Evolutionary conservation across 345 rosid species (phyloP), one percentile per base, ranked within the genome.

Genomic region (Streptanthus diversifolius): DNA sequence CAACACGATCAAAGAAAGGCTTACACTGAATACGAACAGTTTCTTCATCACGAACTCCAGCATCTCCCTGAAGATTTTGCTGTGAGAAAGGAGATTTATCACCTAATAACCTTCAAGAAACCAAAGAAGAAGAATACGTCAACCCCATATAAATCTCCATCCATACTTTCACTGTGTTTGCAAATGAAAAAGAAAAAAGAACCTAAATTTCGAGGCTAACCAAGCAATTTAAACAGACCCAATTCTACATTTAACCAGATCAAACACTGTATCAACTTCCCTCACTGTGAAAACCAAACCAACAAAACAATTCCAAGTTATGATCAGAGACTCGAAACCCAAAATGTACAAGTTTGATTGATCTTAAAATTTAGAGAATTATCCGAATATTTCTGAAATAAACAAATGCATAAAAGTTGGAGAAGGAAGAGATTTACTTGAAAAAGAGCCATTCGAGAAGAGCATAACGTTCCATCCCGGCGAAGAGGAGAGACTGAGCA

Each of bases 391-490:
- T 12, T 7, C 8, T 56, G n/a, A 59, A 35, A 22, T 47, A 59
- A 71, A 12, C 12, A 36, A 11, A n/a, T 1, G 24, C 9, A 8
- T 21, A 37, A 8, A 8, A 25, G 66, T 19, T 9, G 27, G 22
- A 21, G 49, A 21, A 21, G 32, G 61, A 67, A 41, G 63, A 78
- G 32, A 43, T 0, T 5, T 63, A 82, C 81, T 66, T 72, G 85
- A 91, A 91, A 82, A 95, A 95, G 75, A 95, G 97, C 98, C 98
- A 91, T 70, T 90, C 99, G 67, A 95, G 96, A 63, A 91, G 93
- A 65, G 93, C 93, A 68, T 95, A 95, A 47, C 97, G 99, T 73
- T 95, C 98, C 99, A 87, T 90, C 80, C 99, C 99, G 47, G 98
- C 95, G 79, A 91, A 95, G 82, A 91, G 95, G 54, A 95, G 98